phyloP scores from a whole-genome alignment of 768 basidiomycete species.

The Sarcomyxa edulis region DNA sequence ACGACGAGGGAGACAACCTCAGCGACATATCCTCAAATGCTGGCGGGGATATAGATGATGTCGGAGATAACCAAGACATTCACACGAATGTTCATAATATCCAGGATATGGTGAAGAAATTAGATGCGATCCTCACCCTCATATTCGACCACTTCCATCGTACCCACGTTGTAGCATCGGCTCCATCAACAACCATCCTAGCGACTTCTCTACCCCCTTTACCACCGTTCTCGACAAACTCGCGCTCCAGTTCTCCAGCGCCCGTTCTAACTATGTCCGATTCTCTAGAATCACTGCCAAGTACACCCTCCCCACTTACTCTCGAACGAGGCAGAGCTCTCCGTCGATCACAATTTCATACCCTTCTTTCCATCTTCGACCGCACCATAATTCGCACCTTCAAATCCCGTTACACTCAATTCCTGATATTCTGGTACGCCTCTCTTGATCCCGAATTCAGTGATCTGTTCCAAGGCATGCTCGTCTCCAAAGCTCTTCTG shows the following conservation, averaged over 20 bases:
- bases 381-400: conserved; percentile 91
- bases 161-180: conserved; percentile 24
- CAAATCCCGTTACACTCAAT: conserved; percentile 96
- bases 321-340: conserved; percentile 22
- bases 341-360: conserved; percentile 68
- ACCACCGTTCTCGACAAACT: conserved; percentile 16
- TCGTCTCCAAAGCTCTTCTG: conserved; percentile 88
- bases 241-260: conserved; percentile 19
- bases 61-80: conserved; percentile 30
- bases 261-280: conserved; percentile 5
- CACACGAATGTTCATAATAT: conserved; percentile 61
- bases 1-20: conserved; percentile 46
- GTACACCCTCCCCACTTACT: conserved; percentile 11
- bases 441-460: conserved; percentile 86
- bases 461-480: conserved; percentile 90
- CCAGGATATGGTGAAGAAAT: conserved; percentile 85
- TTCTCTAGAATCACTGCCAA: not conserved
- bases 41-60: conserved; percentile 42
- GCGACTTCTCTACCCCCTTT: conserved; percentile 16
- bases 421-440: conserved; percentile 92
- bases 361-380: conserved; percentile 90
- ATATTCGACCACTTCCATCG: conserved; percentile 82
- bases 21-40: conserved; percentile 77
- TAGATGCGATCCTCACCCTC: conserved; percentile 82
- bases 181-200: conserved; percentile 12